Conservation (phyloP, 495 filamentous ascomycete species). For the Glonium stellatum region DNA sequence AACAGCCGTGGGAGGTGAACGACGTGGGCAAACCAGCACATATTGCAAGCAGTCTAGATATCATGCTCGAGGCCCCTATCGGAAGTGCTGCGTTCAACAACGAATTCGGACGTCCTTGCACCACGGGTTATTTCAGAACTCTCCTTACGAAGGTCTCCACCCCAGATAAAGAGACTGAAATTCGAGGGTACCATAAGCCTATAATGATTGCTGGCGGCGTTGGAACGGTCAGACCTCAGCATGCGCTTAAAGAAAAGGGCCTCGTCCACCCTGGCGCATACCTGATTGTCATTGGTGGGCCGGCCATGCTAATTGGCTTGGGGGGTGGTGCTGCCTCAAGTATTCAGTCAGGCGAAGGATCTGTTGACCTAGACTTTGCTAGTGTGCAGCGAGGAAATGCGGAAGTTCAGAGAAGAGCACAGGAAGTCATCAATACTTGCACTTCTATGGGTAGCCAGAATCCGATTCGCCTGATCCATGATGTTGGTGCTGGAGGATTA, state of each 20-base stretch:
- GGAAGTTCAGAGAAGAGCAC: conserved; percentile 88
- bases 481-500: conserved; percentile 90
- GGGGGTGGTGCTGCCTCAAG: conserved; percentile 93
- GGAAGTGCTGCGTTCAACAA: conserved; percentile 95
- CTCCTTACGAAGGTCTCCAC: conserved; percentile 60
- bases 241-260: conserved; percentile 73
- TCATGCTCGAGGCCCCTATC: conserved; percentile 95
- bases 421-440: conserved; percentile 95
- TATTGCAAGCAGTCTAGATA: conserved; percentile 86
- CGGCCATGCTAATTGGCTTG: conserved; percentile 94
- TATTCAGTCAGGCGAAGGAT: conserved; percentile 79
- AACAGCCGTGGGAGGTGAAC: conserved; percentile 73
- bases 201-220: conserved; percentile 98
- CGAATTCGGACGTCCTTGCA: conserved; percentile 91
- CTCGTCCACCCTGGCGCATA: conserved; percentile 76
- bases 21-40: conserved; percentile 85
- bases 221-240: conserved; percentile 88
- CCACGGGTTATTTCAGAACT: conserved; percentile 83
- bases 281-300: conserved; percentile 87
- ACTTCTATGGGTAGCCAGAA: conserved; percentile 71
- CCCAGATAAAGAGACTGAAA: conserved; percentile 57
- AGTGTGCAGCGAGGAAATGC: conserved; percentile 93
- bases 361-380: conserved; percentile 86
- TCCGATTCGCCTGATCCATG: conserved; percentile 93
- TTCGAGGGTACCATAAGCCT: conserved; percentile 92